Evolutionary conservation across 2,329 filamentous ascomycete species (phyloP), one percentile per base, ranked within the genome.

Genomic region (Microcyclospora pomicola): DNA sequence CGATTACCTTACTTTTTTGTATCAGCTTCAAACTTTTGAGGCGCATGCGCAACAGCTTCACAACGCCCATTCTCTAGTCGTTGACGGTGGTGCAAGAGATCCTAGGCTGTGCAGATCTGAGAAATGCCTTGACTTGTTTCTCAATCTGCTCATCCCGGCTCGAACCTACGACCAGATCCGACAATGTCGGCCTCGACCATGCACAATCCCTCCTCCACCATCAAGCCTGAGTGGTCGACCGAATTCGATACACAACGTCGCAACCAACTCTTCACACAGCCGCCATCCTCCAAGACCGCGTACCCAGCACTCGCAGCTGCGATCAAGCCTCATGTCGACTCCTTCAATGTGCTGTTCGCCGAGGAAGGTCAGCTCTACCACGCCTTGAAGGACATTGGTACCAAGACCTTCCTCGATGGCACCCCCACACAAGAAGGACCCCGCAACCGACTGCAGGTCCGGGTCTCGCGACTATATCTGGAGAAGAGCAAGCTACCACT

Each of bases 311-410:
- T 98, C 34, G 80, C 87, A 52, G 73, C 74, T 43, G 83, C 88
- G n/a, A 78, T 96, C 42, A 72, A 82, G 48, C 91, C 91, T 35
- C 91, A 98, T 61, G 81, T 96, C 51, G 80, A 95, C 54, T 91
- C 91, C 6, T 98, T 95, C 74, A 94, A 98, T 67, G 78, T 78
- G 37, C 71, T 96, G 34, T 92, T 95, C 57, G 74, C 77, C 27
- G 68, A 72, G 41, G 72, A 80, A 60, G 84, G 82, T 37, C 67
- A 80, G 37, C 59, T 98, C 38, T 74, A 81, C 35, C 77, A 84
- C 47, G 86, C 73, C 10, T 60, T 96, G 43, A 75, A 74, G 54
- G 91, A 98, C 57, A 96, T 98, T 63, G 91, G 88, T 53, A 81
- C 75, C 46, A 92, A 88, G 64, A 75, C 75, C 4, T 93, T 82